phyloP scores from a whole-genome alignment of 352 stramenopile species.

The Phytophthora sojae region DNA sequence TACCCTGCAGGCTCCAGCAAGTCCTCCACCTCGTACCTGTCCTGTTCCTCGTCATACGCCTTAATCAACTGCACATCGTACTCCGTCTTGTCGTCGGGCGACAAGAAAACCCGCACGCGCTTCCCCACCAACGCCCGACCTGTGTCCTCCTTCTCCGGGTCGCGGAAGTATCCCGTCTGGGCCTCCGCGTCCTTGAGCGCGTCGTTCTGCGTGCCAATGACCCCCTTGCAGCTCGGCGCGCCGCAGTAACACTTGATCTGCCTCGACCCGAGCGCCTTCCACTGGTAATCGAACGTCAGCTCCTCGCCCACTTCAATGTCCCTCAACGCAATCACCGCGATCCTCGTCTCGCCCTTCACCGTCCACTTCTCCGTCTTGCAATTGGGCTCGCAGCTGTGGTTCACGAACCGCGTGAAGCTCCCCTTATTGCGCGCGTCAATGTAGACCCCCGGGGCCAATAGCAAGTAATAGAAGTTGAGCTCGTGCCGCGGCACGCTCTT shows the following conservation, averaged over 20 bases:
- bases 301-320: constrained; percentile 91
- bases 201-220: constrained; percentile 71
- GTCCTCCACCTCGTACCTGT: constrained; percentile 66
- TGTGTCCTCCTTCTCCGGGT: constrained; percentile 65
- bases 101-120: constrained; percentile 73
- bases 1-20: constrained; percentile 38
- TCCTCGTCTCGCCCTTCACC: constrained; percentile 91
- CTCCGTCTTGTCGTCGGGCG: constrained; percentile 58
- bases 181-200: constrained; percentile 44
- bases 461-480: constrained; percentile 90
- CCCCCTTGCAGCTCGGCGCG: constrained; percentile 71
- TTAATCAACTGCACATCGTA: constrained; percentile 66
- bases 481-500: constrained; percentile 73
- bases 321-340: constrained; percentile 94
- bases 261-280: constrained; percentile 84
- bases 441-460: constrained; percentile 84
- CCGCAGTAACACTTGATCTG: constrained; percentile 86
- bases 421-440: constrained; percentile 92
- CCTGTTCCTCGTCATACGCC: constrained; percentile 49
- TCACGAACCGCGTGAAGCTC: constrained; percentile 96
- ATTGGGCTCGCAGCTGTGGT: constrained; percentile 96
- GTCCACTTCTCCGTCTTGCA: constrained; percentile 97
- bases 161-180: constrained; percentile 65
- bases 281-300: constrained; percentile 98
- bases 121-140: constrained; percentile 56